Base-by-base conservation (phyloP, 1,139 yeast genomes). In the Pichia sp. region DNA sequence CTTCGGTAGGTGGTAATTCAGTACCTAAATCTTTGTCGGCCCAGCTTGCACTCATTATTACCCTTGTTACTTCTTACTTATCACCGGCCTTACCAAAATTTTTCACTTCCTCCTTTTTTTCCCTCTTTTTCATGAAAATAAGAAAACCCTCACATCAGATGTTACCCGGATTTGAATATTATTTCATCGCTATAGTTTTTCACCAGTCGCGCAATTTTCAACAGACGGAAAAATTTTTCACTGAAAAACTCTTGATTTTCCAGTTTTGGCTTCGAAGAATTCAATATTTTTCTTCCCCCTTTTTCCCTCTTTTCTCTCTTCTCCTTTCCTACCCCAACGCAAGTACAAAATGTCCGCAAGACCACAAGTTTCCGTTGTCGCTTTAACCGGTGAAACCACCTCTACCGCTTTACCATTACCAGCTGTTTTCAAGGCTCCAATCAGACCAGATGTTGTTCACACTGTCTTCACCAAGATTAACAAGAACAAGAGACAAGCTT, bases 401-500 rank as follows among this genome's bases (percentile, higher is more conserved):
- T 73, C 85, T 63, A 66, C 87, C 64, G 80, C 90, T 65, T 76
- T 90, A 63, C 88, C 95, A 65, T 80, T 92, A 68, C 98, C 99
- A 77, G 95, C 95, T 68, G 97, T 92, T 68, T 92, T 92, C 85
- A 74, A 88, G 74, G 97, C 98, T 68, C 99, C 99, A 74, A 94
- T 92, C 80, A 92, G 99, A 81, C 94, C 97, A 69, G 99, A 92
- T 73, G 78, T 92, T 68, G 97, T 92, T 69, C 98, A 90, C 90
- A 77, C 95, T 70, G 98, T 92, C 64, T 92, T 88, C 82, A 87
- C 92, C 70, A 85, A 92, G 72, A 90, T 92, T 64, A 92, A 90
- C 94, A 92, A 92, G 92, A 92, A 92, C 95, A 90, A 90, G 90
- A 90, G 98, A 79, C 98, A 92, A 80, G 97, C 98, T 73, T 92